A percentile compares a stretch with the other conserved stretches of the same genome.
Conservation (phyloP, 306 rosid genomes). For the Lablab purpureus region DNA sequence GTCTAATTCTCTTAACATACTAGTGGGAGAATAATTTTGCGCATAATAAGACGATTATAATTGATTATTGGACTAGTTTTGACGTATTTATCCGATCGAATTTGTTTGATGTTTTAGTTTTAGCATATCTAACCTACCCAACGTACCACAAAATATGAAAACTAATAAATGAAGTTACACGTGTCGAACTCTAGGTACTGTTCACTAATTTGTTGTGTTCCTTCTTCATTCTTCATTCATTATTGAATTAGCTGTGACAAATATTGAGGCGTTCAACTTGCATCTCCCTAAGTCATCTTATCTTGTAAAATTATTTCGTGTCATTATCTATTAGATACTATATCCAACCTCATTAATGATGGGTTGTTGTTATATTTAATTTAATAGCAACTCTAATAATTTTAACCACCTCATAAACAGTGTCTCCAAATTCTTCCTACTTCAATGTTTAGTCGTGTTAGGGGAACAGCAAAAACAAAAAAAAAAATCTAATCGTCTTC, state of each 20-base stretch:
- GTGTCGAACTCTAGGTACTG: not conserved
- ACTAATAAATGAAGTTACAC: not conserved
- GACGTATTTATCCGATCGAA: too few species aligned
- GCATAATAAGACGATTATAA: too few species aligned
- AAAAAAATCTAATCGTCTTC: not conserved
- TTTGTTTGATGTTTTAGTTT: not conserved
- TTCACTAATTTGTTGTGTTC: not conserved
- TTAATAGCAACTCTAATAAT: not conserved
- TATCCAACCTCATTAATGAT: constrained; percentile 22
- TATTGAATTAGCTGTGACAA: not conserved
- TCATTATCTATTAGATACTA: constrained; percentile 39
- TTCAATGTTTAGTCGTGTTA: not conserved
- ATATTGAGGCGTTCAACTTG: not conserved
- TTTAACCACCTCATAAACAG: not conserved
- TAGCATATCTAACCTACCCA: not conserved
- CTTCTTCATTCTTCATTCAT: not conserved
- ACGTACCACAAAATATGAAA: not conserved
- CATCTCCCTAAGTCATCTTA: not conserved
- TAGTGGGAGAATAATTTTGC: too few species aligned
- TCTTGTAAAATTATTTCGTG: constrained; percentile 32
- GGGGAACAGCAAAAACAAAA: not conserved
- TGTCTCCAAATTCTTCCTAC: constrained; percentile 22
- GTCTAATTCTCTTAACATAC: too few species aligned
- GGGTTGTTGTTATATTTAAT: constrained; percentile 6
- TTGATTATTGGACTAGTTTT: too few species aligned